These are phyloP conservation scores for Rhizopus delemar DNA, from an alignment of 371 early-diverging fungal species.

Conservation along the genomic window DNA sequence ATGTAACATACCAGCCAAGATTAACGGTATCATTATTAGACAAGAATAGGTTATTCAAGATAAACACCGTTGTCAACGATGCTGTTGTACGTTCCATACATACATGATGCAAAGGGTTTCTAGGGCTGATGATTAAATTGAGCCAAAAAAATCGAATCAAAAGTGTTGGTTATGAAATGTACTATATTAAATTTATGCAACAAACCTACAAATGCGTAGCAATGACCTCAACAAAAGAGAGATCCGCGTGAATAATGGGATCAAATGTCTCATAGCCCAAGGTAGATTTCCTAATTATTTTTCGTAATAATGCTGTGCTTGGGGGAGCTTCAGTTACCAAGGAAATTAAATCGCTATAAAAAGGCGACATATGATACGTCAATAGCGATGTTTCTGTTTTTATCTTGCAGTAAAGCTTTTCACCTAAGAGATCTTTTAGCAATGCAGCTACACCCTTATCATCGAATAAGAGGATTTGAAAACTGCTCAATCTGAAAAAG, in stretches of 20 bases:
- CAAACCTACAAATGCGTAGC: slow-evolving; percentile 14
- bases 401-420: slow-evolving; percentile 9
- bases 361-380: slow-evolving; percentile 7
- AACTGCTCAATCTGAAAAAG: slow-evolving; percentile 11
- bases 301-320: slow-evolving; percentile 10
- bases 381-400: slow-evolving; percentile 11
- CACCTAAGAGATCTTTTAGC: slow-evolving; percentile 8
- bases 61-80: slow-evolving; percentile 12
- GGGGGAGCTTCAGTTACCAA: slow-evolving; percentile 9
- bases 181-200: slow-evolving; percentile 9
- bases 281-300: slow-evolving; percentile 12
- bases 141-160: slow-evolving; percentile 13
- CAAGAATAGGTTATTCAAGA: slow-evolving; percentile 12
- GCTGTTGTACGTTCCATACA: slow-evolving; percentile 10
- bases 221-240: slow-evolving; percentile 13
- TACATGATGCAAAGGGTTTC: slow-evolving; percentile 9
- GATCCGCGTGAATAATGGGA: slow-evolving; percentile 15
- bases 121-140: slow-evolving; percentile 12
- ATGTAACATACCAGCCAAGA: slow-evolving; percentile 18
- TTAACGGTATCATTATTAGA: slow-evolving; percentile 13
- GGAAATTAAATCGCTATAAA: slow-evolving; percentile 11
- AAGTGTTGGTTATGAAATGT: slow-evolving; percentile 13
- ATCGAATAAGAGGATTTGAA: slow-evolving; percentile 9
- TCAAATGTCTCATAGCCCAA: slow-evolving; percentile 12
- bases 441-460: slow-evolving; percentile 9